These are phyloP conservation scores for Cyberlindnera petersonii DNA, from an alignment of 805 yeast genomes.

Conservation along the genomic window DNA sequence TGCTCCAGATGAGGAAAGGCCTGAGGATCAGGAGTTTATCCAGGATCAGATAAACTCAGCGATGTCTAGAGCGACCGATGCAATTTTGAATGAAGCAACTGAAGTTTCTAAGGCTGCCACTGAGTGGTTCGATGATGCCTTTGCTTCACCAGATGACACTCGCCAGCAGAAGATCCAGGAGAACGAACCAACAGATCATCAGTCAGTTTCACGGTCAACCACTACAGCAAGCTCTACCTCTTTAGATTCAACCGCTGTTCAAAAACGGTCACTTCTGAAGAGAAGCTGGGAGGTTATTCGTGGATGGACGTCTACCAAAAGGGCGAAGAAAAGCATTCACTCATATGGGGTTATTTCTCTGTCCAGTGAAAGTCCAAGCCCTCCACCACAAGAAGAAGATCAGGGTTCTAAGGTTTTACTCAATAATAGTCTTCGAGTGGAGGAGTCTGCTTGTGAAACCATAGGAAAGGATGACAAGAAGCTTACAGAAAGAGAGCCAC, in stretches of 20 bases:
- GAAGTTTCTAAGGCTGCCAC: slow-evolving; percentile 2
- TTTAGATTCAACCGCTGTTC: no score
- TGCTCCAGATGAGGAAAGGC: background rate
- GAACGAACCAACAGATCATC: no score
- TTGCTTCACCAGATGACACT: slow-evolving; percentile 6
- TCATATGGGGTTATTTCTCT: slow-evolving; percentile 2
- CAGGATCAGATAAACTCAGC: background rate
- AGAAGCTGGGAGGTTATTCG: slow-evolving; percentile 5
- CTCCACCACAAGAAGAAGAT: no score
- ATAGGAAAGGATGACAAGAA: background rate
- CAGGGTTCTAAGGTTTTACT: no score
- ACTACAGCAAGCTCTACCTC: no score
- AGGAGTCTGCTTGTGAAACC: no score
- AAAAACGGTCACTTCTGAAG: slow-evolving; percentile 3
- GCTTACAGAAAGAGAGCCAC: background rate
- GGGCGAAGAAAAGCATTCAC: slow-evolving; percentile 3
- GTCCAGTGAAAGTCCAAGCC: background rate
- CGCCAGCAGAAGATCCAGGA: background rate
- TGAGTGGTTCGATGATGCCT: slow-evolving; percentile 3
- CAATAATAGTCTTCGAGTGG: no score
- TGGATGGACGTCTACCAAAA: slow-evolving; percentile 8
- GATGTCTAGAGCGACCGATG: background rate
- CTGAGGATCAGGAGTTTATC: background rate
- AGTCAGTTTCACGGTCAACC: no score
- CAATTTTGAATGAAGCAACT: background rate